Conservation (phyloP, 176 grass and related monocot species). For the Aegilops umbellulata region DNA sequence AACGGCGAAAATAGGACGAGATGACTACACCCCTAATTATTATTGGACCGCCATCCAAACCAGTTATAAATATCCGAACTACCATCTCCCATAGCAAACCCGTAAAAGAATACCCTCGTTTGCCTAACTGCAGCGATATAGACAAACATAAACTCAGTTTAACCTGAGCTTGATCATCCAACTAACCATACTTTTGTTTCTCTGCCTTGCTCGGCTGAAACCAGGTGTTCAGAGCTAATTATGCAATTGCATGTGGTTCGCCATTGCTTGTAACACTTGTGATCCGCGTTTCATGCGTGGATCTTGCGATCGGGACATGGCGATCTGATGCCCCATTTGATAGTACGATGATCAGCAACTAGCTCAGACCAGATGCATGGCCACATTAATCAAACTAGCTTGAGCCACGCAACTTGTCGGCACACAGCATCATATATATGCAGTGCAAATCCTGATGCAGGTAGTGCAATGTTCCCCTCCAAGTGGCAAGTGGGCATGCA, state of each 20-base stretch:
- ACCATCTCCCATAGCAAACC: no score
- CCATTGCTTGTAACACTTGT: neutral
- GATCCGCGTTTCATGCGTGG: conserved; percentile 1
- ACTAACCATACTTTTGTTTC: neutral
- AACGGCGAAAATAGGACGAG: no score
- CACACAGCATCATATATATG: neutral
- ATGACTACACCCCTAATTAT: no score
- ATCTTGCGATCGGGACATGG: neutral
- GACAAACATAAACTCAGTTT: no score
- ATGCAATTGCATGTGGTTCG: neutral
- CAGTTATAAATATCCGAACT: no score
- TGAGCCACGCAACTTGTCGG: conserved; percentile 6
- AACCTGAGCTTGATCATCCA: neutral
- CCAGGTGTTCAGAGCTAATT: neutral
- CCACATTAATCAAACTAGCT: neutral
- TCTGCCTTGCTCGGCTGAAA: neutral
- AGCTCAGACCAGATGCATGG: neutral
- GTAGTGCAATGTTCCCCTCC: neutral
- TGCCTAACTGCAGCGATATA: neutral
- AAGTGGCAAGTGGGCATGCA: neutral
- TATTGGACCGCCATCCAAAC: no score
- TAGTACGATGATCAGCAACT: neutral
- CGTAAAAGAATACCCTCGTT: no score
- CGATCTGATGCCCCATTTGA: conserved; percentile 13
- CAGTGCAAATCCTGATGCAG: neutral